Conservation (phyloP, 208 protist species). For the Leishmania tropica region DNA sequence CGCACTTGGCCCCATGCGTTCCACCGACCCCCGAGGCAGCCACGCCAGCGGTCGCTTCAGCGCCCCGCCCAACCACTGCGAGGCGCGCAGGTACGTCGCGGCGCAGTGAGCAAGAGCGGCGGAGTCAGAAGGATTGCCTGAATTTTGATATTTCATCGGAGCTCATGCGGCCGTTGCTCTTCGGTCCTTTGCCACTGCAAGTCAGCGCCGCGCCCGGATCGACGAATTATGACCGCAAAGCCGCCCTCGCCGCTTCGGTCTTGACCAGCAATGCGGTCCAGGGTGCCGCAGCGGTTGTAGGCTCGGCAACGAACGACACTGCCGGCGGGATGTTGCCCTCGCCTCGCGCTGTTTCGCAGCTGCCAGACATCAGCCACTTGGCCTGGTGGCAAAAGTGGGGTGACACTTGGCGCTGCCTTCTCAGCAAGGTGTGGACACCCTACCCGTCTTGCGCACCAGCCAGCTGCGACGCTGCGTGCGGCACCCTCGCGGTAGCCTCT, state of each 20-base stretch:
- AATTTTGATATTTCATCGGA: conserved; percentile 29
- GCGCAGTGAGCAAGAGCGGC: conserved; percentile 4
- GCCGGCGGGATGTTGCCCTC: not conserved
- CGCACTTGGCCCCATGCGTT: not conserved
- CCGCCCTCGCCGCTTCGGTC: not conserved
- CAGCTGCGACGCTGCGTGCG: not conserved
- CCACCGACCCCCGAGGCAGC: not conserved
- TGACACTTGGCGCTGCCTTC: not conserved
- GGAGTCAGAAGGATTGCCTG: conserved; percentile 10
- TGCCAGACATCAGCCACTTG: not conserved
- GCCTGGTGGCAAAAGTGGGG: not conserved
- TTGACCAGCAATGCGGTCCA: not conserved
- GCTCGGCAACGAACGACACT: not conserved
- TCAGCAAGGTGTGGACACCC: not conserved
- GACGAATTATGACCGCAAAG: conserved; percentile 2
- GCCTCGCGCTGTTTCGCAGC: not conserved
- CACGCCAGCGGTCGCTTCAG: not conserved
- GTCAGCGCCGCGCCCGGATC: conserved; percentile 32
- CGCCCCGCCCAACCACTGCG: not conserved
- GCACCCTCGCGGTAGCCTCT: not conserved
- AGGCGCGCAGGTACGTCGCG: conserved; percentile 7
- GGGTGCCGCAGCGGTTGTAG: not conserved
- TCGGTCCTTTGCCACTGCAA: conserved; percentile 31
- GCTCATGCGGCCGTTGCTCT: conserved; percentile 27
- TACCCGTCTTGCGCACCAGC: not conserved